A percentile compares a stretch with the other conserved stretches of the same genome.
These are phyloP conservation scores for Botrytis fragariae DNA, from an alignment of 2,329 filamentous ascomycete genomes.

Conservation along the genomic window DNA sequence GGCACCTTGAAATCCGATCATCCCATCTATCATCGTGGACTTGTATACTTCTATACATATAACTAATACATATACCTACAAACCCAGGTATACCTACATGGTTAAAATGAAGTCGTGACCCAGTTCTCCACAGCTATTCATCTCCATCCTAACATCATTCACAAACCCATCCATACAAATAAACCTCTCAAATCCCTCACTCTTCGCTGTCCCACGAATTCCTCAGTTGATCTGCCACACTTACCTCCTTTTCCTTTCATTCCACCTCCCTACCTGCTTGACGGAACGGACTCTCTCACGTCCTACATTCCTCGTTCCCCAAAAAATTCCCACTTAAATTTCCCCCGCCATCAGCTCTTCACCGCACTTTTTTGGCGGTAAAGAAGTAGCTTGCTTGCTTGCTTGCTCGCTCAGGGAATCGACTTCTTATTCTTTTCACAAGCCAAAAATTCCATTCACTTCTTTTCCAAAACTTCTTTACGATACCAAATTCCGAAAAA, in stretches of 20 bases:
- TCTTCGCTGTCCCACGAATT: background rate
- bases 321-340: conserved; percentile 1
- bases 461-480: background rate
- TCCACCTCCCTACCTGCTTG: background rate
- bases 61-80: background rate
- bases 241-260: background rate
- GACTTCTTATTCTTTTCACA: conserved; percentile 6
- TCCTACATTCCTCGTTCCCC: background rate
- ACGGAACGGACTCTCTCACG: background rate
- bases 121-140: background rate
- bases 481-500: background rate
- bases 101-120: conserved; percentile 2
- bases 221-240: background rate
- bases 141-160: background rate
- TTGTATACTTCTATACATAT: background rate
- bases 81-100: background rate
- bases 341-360: conserved; percentile 11
- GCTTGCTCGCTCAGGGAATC: background rate
- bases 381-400: background rate
- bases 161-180: conserved; percentile 1
- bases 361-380: conserved; percentile 20
- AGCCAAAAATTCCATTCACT: background rate
- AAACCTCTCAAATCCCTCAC: background rate
- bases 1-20: background rate
- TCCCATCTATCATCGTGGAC: conserved; percentile 9